Conservation (phyloP, 305 asterid species). For the Rubia tinctorum region DNA sequence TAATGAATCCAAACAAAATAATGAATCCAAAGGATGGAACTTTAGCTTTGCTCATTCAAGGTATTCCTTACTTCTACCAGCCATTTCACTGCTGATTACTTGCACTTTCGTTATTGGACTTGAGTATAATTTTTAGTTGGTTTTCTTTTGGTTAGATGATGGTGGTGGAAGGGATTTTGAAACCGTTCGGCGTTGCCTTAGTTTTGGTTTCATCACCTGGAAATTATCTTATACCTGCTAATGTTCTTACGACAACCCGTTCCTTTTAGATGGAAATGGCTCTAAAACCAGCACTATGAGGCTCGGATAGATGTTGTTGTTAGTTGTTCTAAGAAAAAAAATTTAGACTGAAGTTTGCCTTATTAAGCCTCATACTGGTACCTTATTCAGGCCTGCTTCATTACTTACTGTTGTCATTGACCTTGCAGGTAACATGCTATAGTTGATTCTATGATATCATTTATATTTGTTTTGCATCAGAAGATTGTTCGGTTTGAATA, state of each 20-base stretch:
- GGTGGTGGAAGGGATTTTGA: conserved; percentile 95
- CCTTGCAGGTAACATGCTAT: not conserved
- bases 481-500: not conserved
- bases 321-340: conserved; percentile 54
- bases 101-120: conserved; percentile 14
- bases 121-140: conserved; percentile 17
- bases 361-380: not conserved
- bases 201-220: conserved; percentile 60
- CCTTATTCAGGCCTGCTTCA: not conserved
- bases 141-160: conserved; percentile 51
- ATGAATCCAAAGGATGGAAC: conserved; percentile 76
- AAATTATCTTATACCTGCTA: conserved; percentile 12
- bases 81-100: conserved; percentile 13
- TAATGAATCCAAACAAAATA: no score
- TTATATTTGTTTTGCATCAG: not conserved
- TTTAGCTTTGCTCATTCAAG: conserved; percentile 77
- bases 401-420: not conserved
- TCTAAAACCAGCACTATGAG: conserved; percentile 98
- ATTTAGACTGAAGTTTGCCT: conserved; percentile 26
- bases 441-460: not conserved
- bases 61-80: conserved; percentile 37
- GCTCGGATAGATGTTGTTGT: conserved; percentile 90
- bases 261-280: conserved; percentile 87
- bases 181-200: conserved; percentile 78
- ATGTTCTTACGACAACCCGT: conserved; percentile 24